A percentile compares a stretch with the other conserved stretches of the same genome.
These are phyloP conservation scores for Globisporangium parvum DNA, from an alignment of 352 stramenopile genomes.

Conservation along the genomic window DNA sequence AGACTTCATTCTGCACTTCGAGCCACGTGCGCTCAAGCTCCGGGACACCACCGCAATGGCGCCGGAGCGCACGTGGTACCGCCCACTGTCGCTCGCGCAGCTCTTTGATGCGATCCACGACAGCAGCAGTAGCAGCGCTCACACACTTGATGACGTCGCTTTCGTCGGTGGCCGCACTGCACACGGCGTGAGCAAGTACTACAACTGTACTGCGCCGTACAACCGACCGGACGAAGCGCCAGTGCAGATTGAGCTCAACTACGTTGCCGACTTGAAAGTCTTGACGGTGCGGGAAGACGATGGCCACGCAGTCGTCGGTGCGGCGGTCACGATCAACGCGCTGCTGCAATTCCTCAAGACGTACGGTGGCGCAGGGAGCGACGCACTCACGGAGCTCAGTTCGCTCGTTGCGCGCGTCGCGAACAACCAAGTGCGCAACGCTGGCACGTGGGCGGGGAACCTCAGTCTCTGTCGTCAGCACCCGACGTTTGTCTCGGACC, in stretches of 20 bases:
- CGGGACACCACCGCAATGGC: slow-evolving; percentile 1
- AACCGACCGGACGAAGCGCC: slow-evolving; percentile 49
- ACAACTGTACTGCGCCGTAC: slow-evolving; percentile 45
- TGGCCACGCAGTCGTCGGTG: slow-evolving; percentile 40
- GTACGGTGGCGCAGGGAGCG: slow-evolving; percentile 69
- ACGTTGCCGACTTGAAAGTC: slow-evolving; percentile 46
- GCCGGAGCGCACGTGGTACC: slow-evolving; percentile 25
- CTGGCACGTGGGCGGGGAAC: slow-evolving; percentile 14
- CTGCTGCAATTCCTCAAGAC: slow-evolving; percentile 74
- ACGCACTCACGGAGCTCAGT: slow-evolving; percentile 24
- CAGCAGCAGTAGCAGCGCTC: slow-evolving; percentile 51
- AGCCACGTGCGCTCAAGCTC: slow-evolving; percentile 23
- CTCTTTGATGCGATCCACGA: slow-evolving; percentile 76
- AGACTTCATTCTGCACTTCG: slow-evolving; percentile 28
- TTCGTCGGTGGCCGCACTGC: slow-evolving; percentile 57
- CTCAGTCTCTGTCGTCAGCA: slow-evolving; percentile 35
- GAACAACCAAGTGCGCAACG: slow-evolving; percentile 57
- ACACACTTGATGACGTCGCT: slow-evolving; percentile 22
- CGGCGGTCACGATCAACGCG: slow-evolving; percentile 58
- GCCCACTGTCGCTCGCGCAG: slow-evolving; percentile 25
- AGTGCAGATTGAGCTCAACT: slow-evolving; percentile 23
- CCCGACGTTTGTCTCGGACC: slow-evolving; percentile 46
- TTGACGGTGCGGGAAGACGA: slow-evolving; percentile 9
- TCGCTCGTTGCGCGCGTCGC: slow-evolving; percentile 36
- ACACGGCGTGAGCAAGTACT: slow-evolving; percentile 49